Evolutionary conservation across 2,329 filamentous ascomycete genomes (phyloP).

Genomic region (Colletotrichum incanum): DNA sequence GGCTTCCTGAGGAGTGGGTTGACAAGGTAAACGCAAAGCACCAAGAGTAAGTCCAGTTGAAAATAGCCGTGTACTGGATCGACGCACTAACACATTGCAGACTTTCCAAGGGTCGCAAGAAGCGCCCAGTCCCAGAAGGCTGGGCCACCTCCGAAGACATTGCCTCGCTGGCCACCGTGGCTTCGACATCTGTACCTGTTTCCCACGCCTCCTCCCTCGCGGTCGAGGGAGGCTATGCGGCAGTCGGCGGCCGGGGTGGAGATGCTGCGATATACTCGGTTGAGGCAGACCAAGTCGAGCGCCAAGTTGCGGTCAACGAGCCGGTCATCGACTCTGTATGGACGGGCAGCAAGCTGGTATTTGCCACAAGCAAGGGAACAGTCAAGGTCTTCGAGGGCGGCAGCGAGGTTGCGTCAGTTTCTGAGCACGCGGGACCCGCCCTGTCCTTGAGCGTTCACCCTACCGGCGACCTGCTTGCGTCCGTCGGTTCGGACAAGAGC

Average conservation of each 20-base stretch:
- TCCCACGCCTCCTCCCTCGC: constrained; percentile 66
- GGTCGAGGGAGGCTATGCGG: constrained; percentile 74
- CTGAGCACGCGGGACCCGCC: constrained; percentile 86
- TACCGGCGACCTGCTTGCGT: constrained; percentile 85
- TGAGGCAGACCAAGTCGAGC: constrained; percentile 76
- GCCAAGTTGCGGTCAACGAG: constrained; percentile 76
- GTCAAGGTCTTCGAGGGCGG: constrained; percentile 87
- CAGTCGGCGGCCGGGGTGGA: constrained; percentile 83
- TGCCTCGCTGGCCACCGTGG: constrained; percentile 61
- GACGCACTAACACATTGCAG: constrained; percentile 60
- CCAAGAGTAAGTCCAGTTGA: constrained; percentile 74
- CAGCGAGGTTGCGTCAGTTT: constrained; percentile 77
- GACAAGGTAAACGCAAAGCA: constrained; percentile 86
- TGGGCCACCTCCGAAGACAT: constrained; percentile 87
- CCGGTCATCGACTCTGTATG: constrained; percentile 78
- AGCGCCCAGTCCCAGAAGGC: constrained; percentile 86
- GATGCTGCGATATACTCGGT: constrained; percentile 83
- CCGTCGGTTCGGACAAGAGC: constrained; percentile 92
- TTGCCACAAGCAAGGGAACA: constrained; percentile 82
- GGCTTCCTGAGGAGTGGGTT: constrained; percentile 79
- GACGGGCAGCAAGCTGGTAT: constrained; percentile 77
- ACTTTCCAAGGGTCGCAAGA: constrained; percentile 89
- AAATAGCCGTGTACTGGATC: constrained; percentile 26
- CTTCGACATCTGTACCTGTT: constrained; percentile 64
- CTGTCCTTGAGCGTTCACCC: constrained; percentile 87